A percentile compares a stretch with the other conserved stretches of the same genome.
Conservation (phyloP, 768 basidiomycete genomes). For the Glaciozyma antarctica region DNA sequence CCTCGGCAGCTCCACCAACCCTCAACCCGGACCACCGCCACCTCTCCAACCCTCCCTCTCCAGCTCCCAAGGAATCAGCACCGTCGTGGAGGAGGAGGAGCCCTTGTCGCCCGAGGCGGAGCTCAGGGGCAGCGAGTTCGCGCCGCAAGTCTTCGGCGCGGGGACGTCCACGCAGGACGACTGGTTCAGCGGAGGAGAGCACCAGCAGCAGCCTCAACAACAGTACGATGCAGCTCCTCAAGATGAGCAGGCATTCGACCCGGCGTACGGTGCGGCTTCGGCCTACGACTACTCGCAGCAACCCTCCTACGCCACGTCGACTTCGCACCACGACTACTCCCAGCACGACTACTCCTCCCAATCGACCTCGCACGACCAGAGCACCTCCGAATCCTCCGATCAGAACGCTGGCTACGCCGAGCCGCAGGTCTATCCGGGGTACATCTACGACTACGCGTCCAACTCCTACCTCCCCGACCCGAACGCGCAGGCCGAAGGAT, state of each 20-base stretch:
- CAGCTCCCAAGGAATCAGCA: constrained; percentile 11
- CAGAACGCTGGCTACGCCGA: constrained; percentile 2
- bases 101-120: constrained; percentile 12
- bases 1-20: too few relatives aligned
- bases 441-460: constrained; percentile 21
- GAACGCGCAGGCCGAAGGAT: constrained; percentile 5
- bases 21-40: too few relatives aligned
- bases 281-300: too few relatives aligned
- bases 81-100: constrained; percentile 26
- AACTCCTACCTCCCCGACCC: constrained; percentile 27
- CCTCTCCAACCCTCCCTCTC: too few relatives aligned
- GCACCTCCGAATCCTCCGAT: too few relatives aligned
- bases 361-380: not conserved
- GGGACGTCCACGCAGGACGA: not conserved
- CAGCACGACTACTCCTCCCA: not conserved
- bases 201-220: not conserved
- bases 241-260: too few relatives aligned
- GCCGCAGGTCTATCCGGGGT: constrained; percentile 26
- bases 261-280: too few relatives aligned
- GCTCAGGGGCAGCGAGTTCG: not conserved
- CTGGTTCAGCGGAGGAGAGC: not conserved
- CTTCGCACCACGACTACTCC: not conserved
- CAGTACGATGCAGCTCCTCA: too few relatives aligned
- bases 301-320: too few relatives aligned
- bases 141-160: not conserved